Evolutionary conservation across 2,329 filamentous ascomycete species (phyloP), one percentile per base, ranked within the genome.

Genomic region (Triangularia verruculosa): DNA sequence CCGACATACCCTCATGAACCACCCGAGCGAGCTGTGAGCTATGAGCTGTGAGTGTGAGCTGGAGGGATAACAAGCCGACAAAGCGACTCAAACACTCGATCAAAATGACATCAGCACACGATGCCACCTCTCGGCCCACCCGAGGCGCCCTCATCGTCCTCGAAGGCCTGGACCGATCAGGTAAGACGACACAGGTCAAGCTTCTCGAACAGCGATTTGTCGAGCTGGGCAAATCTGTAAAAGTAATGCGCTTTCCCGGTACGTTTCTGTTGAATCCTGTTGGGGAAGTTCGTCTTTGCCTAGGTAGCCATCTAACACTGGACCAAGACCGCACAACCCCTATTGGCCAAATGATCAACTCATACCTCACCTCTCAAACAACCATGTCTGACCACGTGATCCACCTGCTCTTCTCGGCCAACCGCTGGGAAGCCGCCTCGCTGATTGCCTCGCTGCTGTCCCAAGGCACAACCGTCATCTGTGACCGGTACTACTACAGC

Each of bases 401-500:
- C 70, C 93, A 97, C 75, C 83, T 97, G 1, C 83, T 97, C 20
- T 97, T 97, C 77, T 92, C 89, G 64, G 92, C 93, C 9, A 97
- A 97, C 74, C 84, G 93, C 56, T 97, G 93, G 93, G 93, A 97
- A 68, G 81, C 83, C 61, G 82, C 77, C 79, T 85, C 78, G 72
- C 77, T 77, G 57, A 88, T 89, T 54, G 72, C 79, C 17, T 62
- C 76, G 1, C 78, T 85, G 5, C 76, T 97, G 5, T 78, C 80
- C 0, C 75, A 80, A 1, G 93, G 94, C 8, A 88, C 83, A 20
- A 95, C 87, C 0, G 83, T 99, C 30, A 81, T 99, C 43, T 88
- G 94, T 69, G 95, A 99, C 76, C 88, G 95, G 56, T 99, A 98
- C 79, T 96, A 96, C 75, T 94, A 97, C 80, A 95, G 91, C 20